These are phyloP conservation scores for Wickerhamiella azyma DNA, from an alignment of 805 yeast species.

Conservation along the genomic window DNA sequence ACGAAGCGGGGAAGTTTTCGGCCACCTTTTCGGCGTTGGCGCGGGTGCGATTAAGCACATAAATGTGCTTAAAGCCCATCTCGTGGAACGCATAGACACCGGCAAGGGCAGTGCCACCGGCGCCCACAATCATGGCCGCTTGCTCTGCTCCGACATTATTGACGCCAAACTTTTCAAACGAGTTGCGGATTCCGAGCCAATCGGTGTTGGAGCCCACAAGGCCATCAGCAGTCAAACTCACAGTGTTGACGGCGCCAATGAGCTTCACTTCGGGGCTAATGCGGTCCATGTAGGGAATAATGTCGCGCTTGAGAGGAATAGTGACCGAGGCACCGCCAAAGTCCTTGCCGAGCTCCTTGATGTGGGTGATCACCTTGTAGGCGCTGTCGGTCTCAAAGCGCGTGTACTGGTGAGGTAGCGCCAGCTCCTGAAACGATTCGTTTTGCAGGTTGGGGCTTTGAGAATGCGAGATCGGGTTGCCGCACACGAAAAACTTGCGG, in stretches of 20 bases:
- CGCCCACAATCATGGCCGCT: conserved; percentile 77
- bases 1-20: conserved; percentile 44
- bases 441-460: conserved; percentile 81
- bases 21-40: conserved; percentile 49
- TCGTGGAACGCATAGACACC: conserved; percentile 74
- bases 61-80: conserved; percentile 66
- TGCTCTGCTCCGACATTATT: conserved; percentile 23
- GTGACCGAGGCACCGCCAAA: conserved; percentile 96
- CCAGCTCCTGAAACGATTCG: conserved; percentile 58
- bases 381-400: conserved; percentile 58
- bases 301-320: conserved; percentile 78
- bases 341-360: conserved; percentile 32
- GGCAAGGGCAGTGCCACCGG: conserved; percentile 96
- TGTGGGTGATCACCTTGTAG: conserved; percentile 36
- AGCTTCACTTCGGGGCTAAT: conserved; percentile 59
- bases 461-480: conserved; percentile 73
- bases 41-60: conserved; percentile 66
- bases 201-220: conserved; percentile 86
- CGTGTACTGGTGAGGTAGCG: conserved; percentile 61
- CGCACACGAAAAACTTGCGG: conserved; percentile 59
- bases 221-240: conserved; percentile 41
- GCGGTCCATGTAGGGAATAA: conserved; percentile 50
- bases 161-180: conserved; percentile 52
- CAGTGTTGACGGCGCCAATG: conserved; percentile 94
- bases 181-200: conserved; percentile 74